Evolutionary conservation across 1,284 basidiomycete genomes (phyloP), one percentile per base, ranked within the genome.

Genomic region (Apiotrichum siamense): DNA sequence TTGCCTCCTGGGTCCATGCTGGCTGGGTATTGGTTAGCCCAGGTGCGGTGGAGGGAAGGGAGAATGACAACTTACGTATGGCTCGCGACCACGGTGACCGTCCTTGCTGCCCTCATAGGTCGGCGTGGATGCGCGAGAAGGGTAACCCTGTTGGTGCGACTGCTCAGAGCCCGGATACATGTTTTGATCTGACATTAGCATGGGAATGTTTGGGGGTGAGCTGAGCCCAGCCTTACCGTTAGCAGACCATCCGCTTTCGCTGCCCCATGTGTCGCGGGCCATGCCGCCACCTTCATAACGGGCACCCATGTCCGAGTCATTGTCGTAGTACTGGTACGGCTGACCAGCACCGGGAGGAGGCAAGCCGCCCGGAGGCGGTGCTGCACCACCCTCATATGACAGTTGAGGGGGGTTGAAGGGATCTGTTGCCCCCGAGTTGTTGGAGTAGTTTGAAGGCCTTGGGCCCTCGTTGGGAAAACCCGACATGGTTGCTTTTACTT

Each of bases 1-100:
- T 84, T 46, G 88, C 85, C 54, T 97, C 92, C 37, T 84, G 76
- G 17, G 85, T 85, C 94, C 96, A 97, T 0, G 92, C 90, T 0
- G 94, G 91, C 62, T 88, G 82, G 81, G 0, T 12, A 82, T 55
- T 35, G 51, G 54, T 43, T 58, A 39, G 24, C n/a, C n/a, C n/a
- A n/a, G n/a, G n/a, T n/a, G 18, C 13, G 23, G 20, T 18, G 17
- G 7, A n/a, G n/a, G n/a, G n/a, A n/a, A n/a, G n/a, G n/a, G n/a
- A n/a, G n/a, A 41, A 7, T 39, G 33, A 81, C 49, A 75, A 76
- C 55, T 78, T 78, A 71, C 71, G 54, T 75, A 76, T 39, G 73
- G 74, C 54, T 75, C 73, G 47, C 73, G 66, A 18, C 67, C 69
- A 54, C 83, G 81, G 72, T 85, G 86, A 61, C 80, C 80, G 65